phyloP scores from a whole-genome alignment of 2,329 filamentous ascomycete genomes.

The Phaeosphaeriaceae sp. region DNA sequence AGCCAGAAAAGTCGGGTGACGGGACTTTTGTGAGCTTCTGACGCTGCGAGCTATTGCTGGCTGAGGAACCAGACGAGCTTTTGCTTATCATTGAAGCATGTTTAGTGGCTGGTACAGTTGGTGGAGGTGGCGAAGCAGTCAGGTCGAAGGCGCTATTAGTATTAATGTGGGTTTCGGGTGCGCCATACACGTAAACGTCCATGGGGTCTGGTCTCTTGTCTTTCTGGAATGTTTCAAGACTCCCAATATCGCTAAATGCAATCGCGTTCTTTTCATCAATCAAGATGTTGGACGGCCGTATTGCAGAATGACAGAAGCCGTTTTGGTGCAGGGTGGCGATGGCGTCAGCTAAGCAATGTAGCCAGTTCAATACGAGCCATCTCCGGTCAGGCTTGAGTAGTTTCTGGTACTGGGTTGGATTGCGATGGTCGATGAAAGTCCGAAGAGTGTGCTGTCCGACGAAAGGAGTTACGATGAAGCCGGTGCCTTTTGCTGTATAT shows the following conservation, averaged over 20 bases:
- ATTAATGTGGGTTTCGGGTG: constrained; percentile 65
- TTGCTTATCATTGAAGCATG: constrained; percentile 46
- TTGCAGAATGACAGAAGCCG: constrained; percentile 71
- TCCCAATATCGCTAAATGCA: constrained; percentile 69
- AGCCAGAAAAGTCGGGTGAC: constrained; percentile 43
- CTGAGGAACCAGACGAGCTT: constrained; percentile 45
- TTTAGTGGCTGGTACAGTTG: constrained; percentile 25
- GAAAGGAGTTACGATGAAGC: constrained; percentile 73
- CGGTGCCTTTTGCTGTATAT: constrained; percentile 70
- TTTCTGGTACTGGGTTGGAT: constrained; percentile 68
- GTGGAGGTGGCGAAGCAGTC: constrained; percentile 14
- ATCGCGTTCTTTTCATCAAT: constrained; percentile 72
- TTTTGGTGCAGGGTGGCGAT: constrained; percentile 72
- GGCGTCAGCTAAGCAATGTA: constrained; percentile 75
- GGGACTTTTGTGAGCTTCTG: constrained; percentile 45
- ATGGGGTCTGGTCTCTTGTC: constrained; percentile 67
- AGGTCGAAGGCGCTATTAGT: constrained; percentile 27
- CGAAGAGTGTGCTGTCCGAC: constrained; percentile 72
- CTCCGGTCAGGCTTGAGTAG: constrained; percentile 68
- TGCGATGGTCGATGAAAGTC: constrained; percentile 69
- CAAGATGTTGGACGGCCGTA: constrained; percentile 75
- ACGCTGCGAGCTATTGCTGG: constrained; percentile 40
- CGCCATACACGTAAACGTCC: constrained; percentile 76
- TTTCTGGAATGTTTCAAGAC: constrained; percentile 58
- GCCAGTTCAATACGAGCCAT: constrained; percentile 73